Evolutionary conservation across 345 rosid species (phyloP).

Genomic region (Aegle marmelos): DNA sequence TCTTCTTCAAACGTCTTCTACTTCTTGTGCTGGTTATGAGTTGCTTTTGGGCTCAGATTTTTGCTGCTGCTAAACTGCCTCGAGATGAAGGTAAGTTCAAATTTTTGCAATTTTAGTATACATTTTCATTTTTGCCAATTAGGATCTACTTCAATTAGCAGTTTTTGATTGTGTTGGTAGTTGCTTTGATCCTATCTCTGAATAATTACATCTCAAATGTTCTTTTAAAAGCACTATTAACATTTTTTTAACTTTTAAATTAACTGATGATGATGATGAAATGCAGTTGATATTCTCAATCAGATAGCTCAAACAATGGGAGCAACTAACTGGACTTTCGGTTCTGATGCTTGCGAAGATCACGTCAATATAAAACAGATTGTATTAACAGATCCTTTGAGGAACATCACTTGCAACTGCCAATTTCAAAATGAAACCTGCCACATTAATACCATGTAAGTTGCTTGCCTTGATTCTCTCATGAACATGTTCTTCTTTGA

Average conservation of each 20-base stretch:
- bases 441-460: slow-evolving; percentile 37
- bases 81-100: slow-evolving; percentile 30
- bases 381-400: slow-evolving; percentile 15
- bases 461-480: neutral
- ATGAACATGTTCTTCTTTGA: neutral
- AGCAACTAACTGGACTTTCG: slow-evolving; percentile 44
- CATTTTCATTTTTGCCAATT: neutral
- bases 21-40: slow-evolving; percentile 3
- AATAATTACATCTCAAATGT: neutral
- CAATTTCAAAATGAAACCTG: slow-evolving; percentile 29
- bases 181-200: neutral
- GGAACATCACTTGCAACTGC: slow-evolving; percentile 35
- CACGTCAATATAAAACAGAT: slow-evolving; percentile 19
- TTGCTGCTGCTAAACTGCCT: slow-evolving; percentile 28
- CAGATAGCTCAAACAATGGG: slow-evolving; percentile 50
- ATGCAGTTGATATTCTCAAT: slow-evolving; percentile 47
- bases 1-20: neutral
- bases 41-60: slow-evolving; percentile 11
- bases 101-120: neutral
- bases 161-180: neutral
- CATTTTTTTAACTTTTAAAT: too few species aligned
- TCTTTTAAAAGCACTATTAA: neutral
- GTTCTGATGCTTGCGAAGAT: slow-evolving; percentile 38
- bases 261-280: neutral
- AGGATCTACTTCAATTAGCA: neutral